Conservation (phyloP, 208 protist genomes). For the Wallacemonas sp. region DNA sequence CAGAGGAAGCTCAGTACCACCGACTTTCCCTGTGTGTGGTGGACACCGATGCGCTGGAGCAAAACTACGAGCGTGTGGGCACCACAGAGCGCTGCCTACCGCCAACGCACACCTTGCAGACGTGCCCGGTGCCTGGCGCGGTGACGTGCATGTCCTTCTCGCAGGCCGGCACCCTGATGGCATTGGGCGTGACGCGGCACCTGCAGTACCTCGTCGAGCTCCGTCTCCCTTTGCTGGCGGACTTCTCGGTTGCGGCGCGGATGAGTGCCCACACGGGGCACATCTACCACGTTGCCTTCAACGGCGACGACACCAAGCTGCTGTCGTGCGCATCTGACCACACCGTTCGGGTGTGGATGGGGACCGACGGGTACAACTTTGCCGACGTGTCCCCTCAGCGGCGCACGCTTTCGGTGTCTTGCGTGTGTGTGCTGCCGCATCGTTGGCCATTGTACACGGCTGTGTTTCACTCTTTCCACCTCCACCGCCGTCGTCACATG, state of each 20-base stretch:
- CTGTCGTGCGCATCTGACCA: conserved; percentile 76
- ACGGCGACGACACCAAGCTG: conserved; percentile 46
- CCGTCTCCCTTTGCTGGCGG: conserved; percentile 34
- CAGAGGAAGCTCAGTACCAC: neutral
- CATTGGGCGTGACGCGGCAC: conserved; percentile 58
- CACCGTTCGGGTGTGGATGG: conserved; percentile 67
- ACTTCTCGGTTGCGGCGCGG: conserved; percentile 32
- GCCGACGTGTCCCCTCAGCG: conserved; percentile 9
- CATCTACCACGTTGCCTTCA: conserved; percentile 63
- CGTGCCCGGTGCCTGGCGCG: conserved; percentile 37
- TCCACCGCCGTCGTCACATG: conserved; percentile 3
- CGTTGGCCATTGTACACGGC: conserved; percentile 67
- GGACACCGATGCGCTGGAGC: conserved; percentile 23
- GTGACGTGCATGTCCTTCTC: conserved; percentile 69
- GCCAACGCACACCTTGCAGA: conserved; percentile 50
- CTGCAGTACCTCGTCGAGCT: conserved; percentile 69
- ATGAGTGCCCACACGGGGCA: conserved; percentile 63
- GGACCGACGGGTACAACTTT: conserved; percentile 16
- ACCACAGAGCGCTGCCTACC: conserved; percentile 58
- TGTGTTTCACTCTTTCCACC: conserved; percentile 54
- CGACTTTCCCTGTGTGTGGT: conserved; percentile 20
- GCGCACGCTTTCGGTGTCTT: conserved; percentile 16
- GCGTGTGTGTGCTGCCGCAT: conserved; percentile 60
- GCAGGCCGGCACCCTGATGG: conserved; percentile 36
- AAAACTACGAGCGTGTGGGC: conserved; percentile 45